Base-by-base conservation (phyloP, 116 monocot species). In the Iris pallida region DNA sequence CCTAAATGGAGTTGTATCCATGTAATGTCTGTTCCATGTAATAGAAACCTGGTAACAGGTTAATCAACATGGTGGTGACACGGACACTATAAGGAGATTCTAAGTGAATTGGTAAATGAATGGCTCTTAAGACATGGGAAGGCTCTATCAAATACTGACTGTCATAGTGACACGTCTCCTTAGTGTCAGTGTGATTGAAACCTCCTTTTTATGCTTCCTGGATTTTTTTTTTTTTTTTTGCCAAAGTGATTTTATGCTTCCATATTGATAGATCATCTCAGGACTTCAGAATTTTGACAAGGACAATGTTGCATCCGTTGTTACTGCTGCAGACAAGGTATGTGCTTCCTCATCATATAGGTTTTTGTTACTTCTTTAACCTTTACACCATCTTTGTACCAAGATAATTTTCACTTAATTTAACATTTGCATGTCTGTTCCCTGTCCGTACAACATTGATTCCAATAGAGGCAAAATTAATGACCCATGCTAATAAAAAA, bases 241-340 rank as follows among this genome's bases (percentile, higher is more conserved):
- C 11, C 11, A 54, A 15, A 54, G 11, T 54, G 53, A 30, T 30
- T 30, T 30, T 30, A 30, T 54, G 14, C 53, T 54, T 13, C 15
- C 14, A 15, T 12, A 20, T 57, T 18, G 41, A 58, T 78, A 90
- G 94, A 87, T 94, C 52, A 94, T 94, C 17, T 87, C 90, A 14
- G 94, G 94, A 45, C 79, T 94, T 59, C 84, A 80, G 57, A 90
- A 94, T 59, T 90, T 90, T 47, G 83, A 94, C 81, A 85, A 71
- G 67, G 80, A 87, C 42, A 90, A 68, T 51, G 87, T 87, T 72
- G 77, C 90, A 5, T 82, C 84, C 56, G 90, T 90, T 59, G 79
- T 94, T 63, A 85, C 75, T 59, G 87, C 94, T 57, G 87, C 94
- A 43, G 87, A 94, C 53, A 90, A 94, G 90, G 93, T 93, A 30